Base-by-base conservation (phyloP, 2,329 filamentous ascomycete species). In the Fusarium oligoseptatum region DNA sequence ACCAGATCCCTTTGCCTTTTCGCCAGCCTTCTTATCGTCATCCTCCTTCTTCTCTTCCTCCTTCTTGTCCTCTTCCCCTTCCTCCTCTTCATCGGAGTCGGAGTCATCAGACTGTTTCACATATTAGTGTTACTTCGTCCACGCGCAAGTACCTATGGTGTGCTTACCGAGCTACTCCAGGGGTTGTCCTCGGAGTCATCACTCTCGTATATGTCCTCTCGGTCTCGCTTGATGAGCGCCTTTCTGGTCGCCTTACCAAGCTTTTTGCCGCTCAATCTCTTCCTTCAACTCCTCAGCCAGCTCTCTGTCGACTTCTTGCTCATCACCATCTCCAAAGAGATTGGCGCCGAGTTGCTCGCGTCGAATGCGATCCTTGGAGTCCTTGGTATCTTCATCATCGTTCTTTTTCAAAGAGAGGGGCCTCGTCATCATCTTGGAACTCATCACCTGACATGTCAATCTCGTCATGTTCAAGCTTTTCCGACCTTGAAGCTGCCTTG, bases 391-490 rank as follows among this genome's bases (percentile, higher is more conserved):
- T 75, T 98, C 95, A 70, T 97, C 95, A 60, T 95, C 91, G 61
- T 97, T 94, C 17, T 87, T 87, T 87, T 76, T 97, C 94, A 61
- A 95, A 89, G 48, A 93, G 89, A 3, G 91, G 89, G 24, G 93
- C 91, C 80, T 97, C 95, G 79, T 97, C 95, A 78, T 97, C 95
- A 78, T 97, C 94, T 76, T 95, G 94, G 80, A 98, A 98, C 77
- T 94, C 92, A 67, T 92, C 91, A 11, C 89, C 90, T 22, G 90
- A 90, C 80, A 92, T 87, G 76, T 92, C 91, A 39, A 93, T 85
- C 73, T 94, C 92, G 71, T 92, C 89, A 76, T 94, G 92, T 64
- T 95, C 93, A 78, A 92, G 87, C 73, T 90, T 89, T 78, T 94
- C 92, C 60, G 83, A 88, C 77, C 88, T 90, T 76, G 83, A 92